Evolutionary conservation across 805 yeast genomes (phyloP).

Genomic region (Spencermartinsiella europaea): DNA sequence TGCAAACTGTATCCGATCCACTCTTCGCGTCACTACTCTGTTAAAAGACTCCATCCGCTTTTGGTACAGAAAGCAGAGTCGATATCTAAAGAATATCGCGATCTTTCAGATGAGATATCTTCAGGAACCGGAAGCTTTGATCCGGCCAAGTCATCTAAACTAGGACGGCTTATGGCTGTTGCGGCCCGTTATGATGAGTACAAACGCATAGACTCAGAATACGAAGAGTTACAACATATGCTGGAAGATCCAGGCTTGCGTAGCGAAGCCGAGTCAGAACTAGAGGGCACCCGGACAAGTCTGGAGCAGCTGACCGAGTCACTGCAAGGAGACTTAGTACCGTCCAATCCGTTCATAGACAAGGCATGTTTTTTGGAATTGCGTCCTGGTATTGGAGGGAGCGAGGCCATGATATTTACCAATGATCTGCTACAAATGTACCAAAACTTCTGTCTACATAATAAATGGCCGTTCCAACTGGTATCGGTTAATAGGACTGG

Average conservation of each 20-base stretch:
- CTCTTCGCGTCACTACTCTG: slow-evolving; percentile 1
- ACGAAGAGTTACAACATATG: slow-evolving; percentile 42
- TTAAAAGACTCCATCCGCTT: slow-evolving; percentile 42
- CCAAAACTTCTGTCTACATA: slow-evolving; percentile 55
- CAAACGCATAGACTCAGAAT: slow-evolving; percentile 25
- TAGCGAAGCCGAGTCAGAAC: slow-evolving; percentile 60
- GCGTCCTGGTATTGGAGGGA: slow-evolving; percentile 95
- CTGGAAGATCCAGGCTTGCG: slow-evolving; percentile 44
- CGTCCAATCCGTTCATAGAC: slow-evolving; percentile 71
- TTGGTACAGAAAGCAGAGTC: slow-evolving; percentile 44
- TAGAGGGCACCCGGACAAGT: slow-evolving; percentile 42
- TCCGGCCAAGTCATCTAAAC: slow-evolving; percentile 44
- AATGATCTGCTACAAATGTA: slow-evolving; percentile 80
- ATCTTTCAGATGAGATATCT: slow-evolving; percentile 40
- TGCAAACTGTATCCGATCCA: too few species aligned
- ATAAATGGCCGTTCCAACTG: slow-evolving; percentile 63
- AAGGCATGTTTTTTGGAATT: slow-evolving; percentile 76
- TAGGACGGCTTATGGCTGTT: slow-evolving; percentile 42
- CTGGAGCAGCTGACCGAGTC: slow-evolving; percentile 39
- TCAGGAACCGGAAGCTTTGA: slow-evolving; percentile 38
- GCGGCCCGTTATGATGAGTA: slow-evolving; percentile 41
- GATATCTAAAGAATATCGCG: slow-evolving; percentile 38
- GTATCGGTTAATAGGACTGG: slow-evolving; percentile 53
- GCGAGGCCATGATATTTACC: slow-evolving; percentile 86
- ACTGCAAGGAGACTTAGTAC: slow-evolving; percentile 53